Conservation (phyloP, 1,284 basidiomycete species). For the Marasmius sp. region DNA sequence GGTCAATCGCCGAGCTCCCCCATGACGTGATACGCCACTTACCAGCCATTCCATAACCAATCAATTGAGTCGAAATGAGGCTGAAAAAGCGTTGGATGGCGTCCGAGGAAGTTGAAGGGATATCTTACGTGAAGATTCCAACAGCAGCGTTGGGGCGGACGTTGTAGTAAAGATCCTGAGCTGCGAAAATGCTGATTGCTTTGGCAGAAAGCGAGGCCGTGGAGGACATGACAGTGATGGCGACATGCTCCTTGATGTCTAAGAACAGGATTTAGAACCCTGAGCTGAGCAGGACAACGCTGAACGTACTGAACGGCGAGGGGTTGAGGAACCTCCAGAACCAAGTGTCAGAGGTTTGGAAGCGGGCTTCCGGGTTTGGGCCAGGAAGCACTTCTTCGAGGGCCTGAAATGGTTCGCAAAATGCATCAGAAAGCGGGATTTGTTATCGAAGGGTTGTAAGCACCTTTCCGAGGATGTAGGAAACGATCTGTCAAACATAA, state of each 20-base stretch:
- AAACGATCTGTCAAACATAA: constrained; percentile 32
- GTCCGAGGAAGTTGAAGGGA: not conserved
- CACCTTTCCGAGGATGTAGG: constrained; percentile 35
- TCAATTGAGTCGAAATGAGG: constrained; percentile 43
- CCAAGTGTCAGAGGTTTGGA: constrained; percentile 36
- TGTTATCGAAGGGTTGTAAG: not conserved
- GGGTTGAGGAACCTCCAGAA: constrained; percentile 55
- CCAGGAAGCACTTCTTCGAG: constrained; percentile 50
- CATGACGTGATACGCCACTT: not conserved
- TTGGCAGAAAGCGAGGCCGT: constrained; percentile 49
- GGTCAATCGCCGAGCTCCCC: not conserved
- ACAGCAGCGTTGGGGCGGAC: constrained; percentile 47
- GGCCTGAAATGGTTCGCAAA: constrained; percentile 15
- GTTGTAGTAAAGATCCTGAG: constrained; percentile 50
- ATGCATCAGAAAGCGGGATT: not conserved
- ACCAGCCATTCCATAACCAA: constrained; percentile 58
- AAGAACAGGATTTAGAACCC: not conserved
- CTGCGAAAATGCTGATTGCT: constrained; percentile 50
- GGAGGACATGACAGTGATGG: constrained; percentile 59
- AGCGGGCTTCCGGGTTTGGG: constrained; percentile 27
- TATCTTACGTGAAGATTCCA: constrained; percentile 44
- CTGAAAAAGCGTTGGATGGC: constrained; percentile 22
- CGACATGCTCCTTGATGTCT: constrained; percentile 63
- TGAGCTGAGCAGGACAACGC: not conserved
- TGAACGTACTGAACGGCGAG: constrained; percentile 49